Percentiles rank a stretch among this genome's conserved stretches.
Evolutionary conservation across 208 protist species (phyloP).

Genomic region (Leishmania mexicana): DNA sequence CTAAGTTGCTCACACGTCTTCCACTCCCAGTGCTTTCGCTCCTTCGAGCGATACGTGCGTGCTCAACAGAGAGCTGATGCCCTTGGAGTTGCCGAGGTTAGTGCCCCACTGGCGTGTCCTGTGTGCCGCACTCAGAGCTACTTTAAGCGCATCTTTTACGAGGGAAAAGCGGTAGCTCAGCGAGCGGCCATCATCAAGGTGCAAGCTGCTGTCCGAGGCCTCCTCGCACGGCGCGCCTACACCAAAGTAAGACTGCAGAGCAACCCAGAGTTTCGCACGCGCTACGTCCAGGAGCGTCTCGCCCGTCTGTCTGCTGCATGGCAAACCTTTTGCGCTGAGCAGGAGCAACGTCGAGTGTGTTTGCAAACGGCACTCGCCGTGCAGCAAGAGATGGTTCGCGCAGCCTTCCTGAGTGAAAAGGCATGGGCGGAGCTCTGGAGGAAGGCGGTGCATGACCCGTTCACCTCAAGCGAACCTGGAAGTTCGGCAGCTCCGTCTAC

Average conservation of each 20-base stretch:
- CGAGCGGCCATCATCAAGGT: conserved; percentile 78
- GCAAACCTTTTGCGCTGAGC: conserved; percentile 45
- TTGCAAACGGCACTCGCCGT: conserved; percentile 47
- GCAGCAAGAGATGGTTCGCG: conserved; percentile 51
- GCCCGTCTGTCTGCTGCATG: conserved; percentile 63
- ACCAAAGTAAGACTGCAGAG: conserved; percentile 44
- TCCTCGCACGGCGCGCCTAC: conserved; percentile 68
- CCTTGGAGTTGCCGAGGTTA: conserved; percentile 17
- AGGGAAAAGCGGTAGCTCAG: conserved; percentile 79
- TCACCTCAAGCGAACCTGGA: neutral
- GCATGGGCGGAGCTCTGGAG: conserved; percentile 53
- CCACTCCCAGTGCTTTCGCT: conserved; percentile 81
- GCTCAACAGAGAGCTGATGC: conserved; percentile 48
- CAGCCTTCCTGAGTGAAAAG: conserved; percentile 50
- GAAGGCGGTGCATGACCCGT: conserved; percentile 3
- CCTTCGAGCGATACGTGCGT: conserved; percentile 80
- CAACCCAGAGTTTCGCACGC: conserved; percentile 59
- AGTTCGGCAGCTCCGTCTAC: neutral
- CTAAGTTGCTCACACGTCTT: conserved; percentile 90
- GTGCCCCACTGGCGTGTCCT: conserved; percentile 64
- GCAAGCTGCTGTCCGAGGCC: conserved; percentile 65
- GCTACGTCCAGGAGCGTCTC: conserved; percentile 64
- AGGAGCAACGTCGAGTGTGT: conserved; percentile 37
- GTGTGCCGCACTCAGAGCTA: conserved; percentile 83
- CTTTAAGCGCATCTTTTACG: conserved; percentile 83